Evolutionary conservation across 495 filamentous ascomycete species (phyloP).

Genomic region (Talaromyces ruber): DNA sequence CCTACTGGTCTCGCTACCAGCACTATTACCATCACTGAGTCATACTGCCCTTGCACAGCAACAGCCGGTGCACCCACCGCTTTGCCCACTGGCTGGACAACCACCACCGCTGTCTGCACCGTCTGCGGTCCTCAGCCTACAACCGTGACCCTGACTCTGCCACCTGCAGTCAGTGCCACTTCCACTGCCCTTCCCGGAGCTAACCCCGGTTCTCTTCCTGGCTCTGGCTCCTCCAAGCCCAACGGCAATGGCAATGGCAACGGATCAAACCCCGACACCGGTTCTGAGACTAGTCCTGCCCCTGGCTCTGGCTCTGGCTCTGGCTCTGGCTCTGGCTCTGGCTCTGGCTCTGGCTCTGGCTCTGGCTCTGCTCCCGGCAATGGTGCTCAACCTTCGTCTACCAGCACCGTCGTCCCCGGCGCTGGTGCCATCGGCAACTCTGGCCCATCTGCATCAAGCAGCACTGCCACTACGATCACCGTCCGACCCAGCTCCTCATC

Average conservation of each 20-base stretch:
- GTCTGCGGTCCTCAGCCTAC: constrained; percentile 27
- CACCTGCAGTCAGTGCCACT: constrained; percentile 7
- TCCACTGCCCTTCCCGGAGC: not conserved
- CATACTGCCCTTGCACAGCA: constrained; percentile 25
- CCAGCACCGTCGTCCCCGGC: not conserved
- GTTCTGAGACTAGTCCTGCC: constrained; percentile 14
- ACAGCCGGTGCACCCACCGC: constrained; percentile 18
- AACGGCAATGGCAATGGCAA: constrained; percentile 12
- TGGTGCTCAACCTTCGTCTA: not conserved
- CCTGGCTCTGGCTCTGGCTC: constrained; percentile 10
- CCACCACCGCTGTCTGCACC: constrained; percentile 36
- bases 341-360: not conserved
- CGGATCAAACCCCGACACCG: constrained; percentile 12
- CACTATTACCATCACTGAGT: constrained; percentile 30
- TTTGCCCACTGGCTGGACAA: constrained; percentile 31
- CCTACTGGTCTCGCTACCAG: constrained; percentile 38
- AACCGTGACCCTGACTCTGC: constrained; percentile 27
- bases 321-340: constrained; percentile 5
- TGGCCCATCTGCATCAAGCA: not conserved
- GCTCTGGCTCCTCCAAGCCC: constrained; percentile 12
- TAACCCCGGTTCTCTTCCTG: not conserved
- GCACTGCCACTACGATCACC: not conserved
- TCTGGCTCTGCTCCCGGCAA: not conserved
- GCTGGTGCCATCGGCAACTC: not conserved
- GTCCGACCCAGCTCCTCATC: not conserved